Percentiles rank a stretch among this genome's conserved stretches.
Evolutionary conservation across 2,329 filamentous ascomycete genomes (phyloP).

Genomic region (Phaeosphaeria sp.): DNA sequence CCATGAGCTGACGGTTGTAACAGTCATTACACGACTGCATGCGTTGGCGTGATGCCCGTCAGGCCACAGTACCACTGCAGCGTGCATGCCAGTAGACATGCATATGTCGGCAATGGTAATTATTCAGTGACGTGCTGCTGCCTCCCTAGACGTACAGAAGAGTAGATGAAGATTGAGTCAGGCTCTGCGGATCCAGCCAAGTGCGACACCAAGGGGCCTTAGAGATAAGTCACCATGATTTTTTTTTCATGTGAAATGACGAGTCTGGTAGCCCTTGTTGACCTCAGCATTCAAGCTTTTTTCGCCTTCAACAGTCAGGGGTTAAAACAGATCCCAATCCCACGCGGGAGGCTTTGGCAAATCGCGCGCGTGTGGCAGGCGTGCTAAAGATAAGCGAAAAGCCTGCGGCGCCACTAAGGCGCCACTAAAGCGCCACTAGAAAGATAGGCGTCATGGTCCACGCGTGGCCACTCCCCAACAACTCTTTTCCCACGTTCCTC

Average conservation of each 20-base stretch:
- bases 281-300: neutral
- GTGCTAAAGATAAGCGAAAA: neutral
- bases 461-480: neutral
- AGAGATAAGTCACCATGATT: neutral
- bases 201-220: neutral
- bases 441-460: conserved; percentile 1
- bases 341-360: neutral
- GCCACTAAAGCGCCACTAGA: neutral
- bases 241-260: neutral
- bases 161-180: neutral
- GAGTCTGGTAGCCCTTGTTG: neutral
- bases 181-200: neutral
- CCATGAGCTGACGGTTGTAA: neutral
- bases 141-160: neutral
- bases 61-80: neutral
- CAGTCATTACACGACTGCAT: neutral
- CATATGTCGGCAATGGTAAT: neutral
- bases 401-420: neutral
- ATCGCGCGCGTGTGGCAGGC: neutral
- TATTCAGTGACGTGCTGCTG: neutral
- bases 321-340: neutral
- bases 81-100: neutral
- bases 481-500: neutral
- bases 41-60: neutral
- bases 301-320: neutral